Base-by-base conservation (phyloP, 2,329 filamentous ascomycete genomes). In the Alternaria consortialis region DNA sequence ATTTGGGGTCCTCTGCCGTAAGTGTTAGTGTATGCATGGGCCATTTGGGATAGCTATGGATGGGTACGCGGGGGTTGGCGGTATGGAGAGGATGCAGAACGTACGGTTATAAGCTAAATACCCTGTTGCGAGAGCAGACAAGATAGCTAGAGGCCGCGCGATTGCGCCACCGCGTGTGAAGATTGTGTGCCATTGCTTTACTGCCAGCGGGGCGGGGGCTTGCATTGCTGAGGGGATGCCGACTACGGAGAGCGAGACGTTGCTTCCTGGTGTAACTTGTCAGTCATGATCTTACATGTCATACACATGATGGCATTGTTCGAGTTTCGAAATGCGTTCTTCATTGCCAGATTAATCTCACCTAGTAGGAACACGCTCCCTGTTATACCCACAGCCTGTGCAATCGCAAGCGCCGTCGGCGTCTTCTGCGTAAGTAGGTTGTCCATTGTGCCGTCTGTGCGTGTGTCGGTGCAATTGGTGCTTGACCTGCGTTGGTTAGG, bases 141-240 rank as follows among this genome's bases (percentile, higher is more conserved):
- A 27, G n/a, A 82, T 58, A 6, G 81, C 75, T 8, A 83, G 58
- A 1, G 76, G 62, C 0, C 81, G 80, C 20, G 83, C 80, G 39
- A 80, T 55, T 67, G 62, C 54, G 72, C 68, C 79, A 52, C 83
- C 83, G 2, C 70, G 65, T 17, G 74, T 68, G 74, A 79, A 84
- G 59, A 81, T 73, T 40, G 72, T 78, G 59, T 74, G 68, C 86
- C 86, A 89, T 76, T 89, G 87, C 39, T 79, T 80, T 32, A 85
- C 83, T 62, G 88, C 82, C 11, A 88, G 75, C 2, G 83, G 83
- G 1, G 84, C 81, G 1, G 87, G 87, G 0, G 85, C 83, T 60
- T 85, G 80, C 59, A 89, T 81, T 8, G 88, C 75, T 40, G 84
- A 81, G 2, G 87, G 87, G 2, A 86, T 70, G n/a, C 79, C 63